Evolutionary conservation across 352 stramenopile genomes (phyloP), one percentile per base, ranked within the genome.

Genomic region (Phytophthora cactorum): DNA sequence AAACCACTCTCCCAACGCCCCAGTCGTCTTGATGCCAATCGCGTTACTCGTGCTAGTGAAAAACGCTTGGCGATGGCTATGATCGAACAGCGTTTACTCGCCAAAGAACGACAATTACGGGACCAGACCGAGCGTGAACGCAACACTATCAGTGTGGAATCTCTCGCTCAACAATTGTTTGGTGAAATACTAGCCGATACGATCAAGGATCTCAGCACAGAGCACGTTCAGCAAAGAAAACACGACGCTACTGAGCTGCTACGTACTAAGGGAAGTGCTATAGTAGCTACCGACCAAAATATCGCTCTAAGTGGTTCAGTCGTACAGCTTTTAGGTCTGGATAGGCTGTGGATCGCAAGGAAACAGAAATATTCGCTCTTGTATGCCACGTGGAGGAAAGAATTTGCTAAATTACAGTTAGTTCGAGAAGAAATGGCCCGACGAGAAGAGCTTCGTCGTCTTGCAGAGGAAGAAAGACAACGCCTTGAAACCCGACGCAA

Each of bases 31-130:
- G 83, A 88, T n/a, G 52, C 82, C 1, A 68, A 86, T 25, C 73
- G 83, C 11, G 72, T 91, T 6, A 50, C 81, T 14, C 63, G 84
- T 32, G 83, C 83, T 12, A 74, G 70, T 52, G 80, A 91, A 61
- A 95, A 93, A 56, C 82, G 84, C 0, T 58, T 91, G 2, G 72
- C 81, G 0, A 92, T 94, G 84, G 63, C 70, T 29, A 59, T 63
- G 0, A 74, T 92, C 6, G 86, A 94, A 41, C 59, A 82, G 5
- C 56, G 43, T 4, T 61, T 92, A 8, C 32, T 87, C 1, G 34
- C 41, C 0, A 79, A 74, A 25, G 74, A 91, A 31, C 41, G 8
- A 17, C 17, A 61, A 8, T 15, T 91, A 17, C 57, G 75, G n/a
- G 27, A 38, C 0, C 15, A 62, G 5, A 75, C 47, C 45, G 61